phyloP scores from a whole-genome alignment of 306 rosid genomes.

The Inga laurina region DNA sequence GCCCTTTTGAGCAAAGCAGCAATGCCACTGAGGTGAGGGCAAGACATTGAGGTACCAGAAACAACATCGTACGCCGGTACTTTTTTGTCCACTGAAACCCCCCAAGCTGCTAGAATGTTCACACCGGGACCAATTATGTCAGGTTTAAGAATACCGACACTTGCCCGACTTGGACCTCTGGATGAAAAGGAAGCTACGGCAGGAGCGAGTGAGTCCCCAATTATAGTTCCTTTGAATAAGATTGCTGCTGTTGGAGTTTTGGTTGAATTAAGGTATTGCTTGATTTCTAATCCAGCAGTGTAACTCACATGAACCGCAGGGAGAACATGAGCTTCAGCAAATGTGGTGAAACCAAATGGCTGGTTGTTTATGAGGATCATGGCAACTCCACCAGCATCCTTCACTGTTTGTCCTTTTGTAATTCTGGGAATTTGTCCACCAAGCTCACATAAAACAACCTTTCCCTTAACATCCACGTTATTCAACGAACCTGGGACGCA shows the following conservation, averaged over 20 bases:
- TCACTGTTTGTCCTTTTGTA: constrained; percentile 36
- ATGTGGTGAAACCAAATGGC: constrained; percentile 13
- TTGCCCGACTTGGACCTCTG: constrained; percentile 54
- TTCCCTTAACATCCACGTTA: constrained; percentile 37
- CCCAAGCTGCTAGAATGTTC: constrained; percentile 65
- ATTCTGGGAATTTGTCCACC: constrained; percentile 19
- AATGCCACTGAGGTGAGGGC: constrained; percentile 62
- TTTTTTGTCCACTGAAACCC: constrained; percentile 36
- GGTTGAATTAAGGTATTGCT: constrained; percentile 44
- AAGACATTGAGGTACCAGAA: constrained; percentile 62
- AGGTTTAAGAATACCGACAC: constrained; percentile 59
- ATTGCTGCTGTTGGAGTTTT: constrained; percentile 39
- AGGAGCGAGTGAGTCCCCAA: constrained; percentile 45
- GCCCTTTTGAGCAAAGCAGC: constrained; percentile 64
- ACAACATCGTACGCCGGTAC: constrained; percentile 37
- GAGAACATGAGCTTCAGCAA: constrained; percentile 37
- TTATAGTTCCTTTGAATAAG: constrained; percentile 49
- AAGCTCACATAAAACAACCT: constrained; percentile 52
- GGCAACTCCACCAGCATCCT: constrained; percentile 44
- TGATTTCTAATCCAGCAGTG: constrained; percentile 38
- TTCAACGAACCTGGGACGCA: constrained; percentile 39
- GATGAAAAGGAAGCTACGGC: constrained; percentile 52
- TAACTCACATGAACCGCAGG: constrained; percentile 51
- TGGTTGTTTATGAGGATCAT: constrained; percentile 51
- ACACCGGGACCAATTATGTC: constrained; percentile 60